Evolutionary conservation across 495 filamentous ascomycete genomes (phyloP), one percentile per base, ranked within the genome.

Genomic region (Collariella sp.): DNA sequence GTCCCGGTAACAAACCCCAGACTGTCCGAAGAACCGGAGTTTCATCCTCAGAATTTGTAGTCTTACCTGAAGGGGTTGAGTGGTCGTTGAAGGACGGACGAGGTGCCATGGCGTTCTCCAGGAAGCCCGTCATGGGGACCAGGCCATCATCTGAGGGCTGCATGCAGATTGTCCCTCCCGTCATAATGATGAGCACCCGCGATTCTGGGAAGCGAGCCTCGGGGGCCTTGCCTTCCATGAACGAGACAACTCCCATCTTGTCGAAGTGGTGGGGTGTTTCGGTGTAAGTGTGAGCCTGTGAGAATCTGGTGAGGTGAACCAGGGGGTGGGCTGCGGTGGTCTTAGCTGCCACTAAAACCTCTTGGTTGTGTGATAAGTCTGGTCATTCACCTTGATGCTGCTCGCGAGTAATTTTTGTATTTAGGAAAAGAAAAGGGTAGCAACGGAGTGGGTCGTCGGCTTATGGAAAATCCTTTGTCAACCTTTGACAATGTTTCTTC

Each of bases 131-230:
- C 13, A 87, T 87, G 18, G 88, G 86, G 9, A 86, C 68, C 49
- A 86, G 74, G 7, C 82, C 86, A 46, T 82, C 77, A 0, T 77
- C 74, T 3, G 82, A 85, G 12, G 76, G 80, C 62, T 81, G 79
- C 93, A 98, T 98, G 70, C 90, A 96, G 52, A 98, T 97, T 1
- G 93, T 97, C 18, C 93, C 93, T 43, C 93, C 90, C 13, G 91
- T 95, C 79, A 91, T 91, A 70, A 95, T 88, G 55, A 95, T 85
- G 52, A 95, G 74, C 7, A 95, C 87, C 52, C 89, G 76, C 0
- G 88, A 87, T 67, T 95, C 90, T 1, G 81, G 80, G 55, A 70
- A 72, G 26, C 57, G 68, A 33, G 66, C 38, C 46, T 66, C 60
- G 43, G 63, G 55, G 11, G 43, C 56, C 4, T 55, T 57, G 42